Evolutionary conservation across 2,329 filamentous ascomycete genomes (phyloP), one percentile per base, ranked within the genome.

Genomic region (Cladophialophora psammophila): DNA sequence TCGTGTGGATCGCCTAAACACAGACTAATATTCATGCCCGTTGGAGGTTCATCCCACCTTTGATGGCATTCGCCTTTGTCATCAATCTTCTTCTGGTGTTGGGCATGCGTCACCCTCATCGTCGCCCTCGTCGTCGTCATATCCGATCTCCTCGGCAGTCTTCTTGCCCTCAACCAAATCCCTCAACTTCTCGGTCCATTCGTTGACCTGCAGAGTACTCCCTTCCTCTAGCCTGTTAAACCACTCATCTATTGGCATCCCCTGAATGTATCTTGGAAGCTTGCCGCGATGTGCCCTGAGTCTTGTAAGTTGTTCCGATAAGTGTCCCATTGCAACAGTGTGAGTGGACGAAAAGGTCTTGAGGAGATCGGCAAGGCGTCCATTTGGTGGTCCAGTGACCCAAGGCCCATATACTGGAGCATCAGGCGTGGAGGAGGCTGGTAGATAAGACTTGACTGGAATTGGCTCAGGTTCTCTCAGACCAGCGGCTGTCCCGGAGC

Each of bases 51-150:
- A 42, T 52, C n/a, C 50, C 9, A 4, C 6, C 35, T 48, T 31
- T n/a, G 5, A 3, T 42, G 8, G 10, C 5, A 45, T 26, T 20
- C 20, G 5, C 20, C 52, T 13, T 55, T 48, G 26, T 53, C 63
- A 55, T 53, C 53, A 32, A 31, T 63, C 63, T 26, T 58, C 66
- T 10, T 64, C 48, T 10, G 66, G 63, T 32, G 63, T 69, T 18
- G 42, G 45, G 42, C 63, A 64, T 5, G 18, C 10, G 40, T 50
- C 60, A 6, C 35, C 63, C n/a, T 64, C 60, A 15, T 53, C 38
- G n/a, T 57, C 66, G 55, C 60, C 64, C 2, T 69, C 66, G 2
- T 69, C 66, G 26, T 69, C 66, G 32, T 69, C 66, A 54, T 69
- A 69, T 34, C 59, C 60, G 38, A 60, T 52, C 54, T 32, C 34